Conservation (phyloP, 805 yeast genomes). For the Saturnispora zaruensis region DNA sequence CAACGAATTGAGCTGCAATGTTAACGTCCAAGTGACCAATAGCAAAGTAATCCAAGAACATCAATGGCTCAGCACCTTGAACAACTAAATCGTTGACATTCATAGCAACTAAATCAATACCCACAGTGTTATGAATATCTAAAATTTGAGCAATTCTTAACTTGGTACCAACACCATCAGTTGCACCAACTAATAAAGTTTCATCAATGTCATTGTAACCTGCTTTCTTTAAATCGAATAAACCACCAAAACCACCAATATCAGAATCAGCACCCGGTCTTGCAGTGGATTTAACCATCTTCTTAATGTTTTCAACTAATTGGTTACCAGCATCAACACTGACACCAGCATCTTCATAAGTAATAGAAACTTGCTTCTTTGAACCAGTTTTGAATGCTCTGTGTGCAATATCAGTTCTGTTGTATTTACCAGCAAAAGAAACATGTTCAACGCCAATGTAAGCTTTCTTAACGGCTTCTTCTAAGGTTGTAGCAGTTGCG, state of each 20-base stretch:
- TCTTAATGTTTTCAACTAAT: constrained; percentile 84
- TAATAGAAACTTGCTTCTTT: constrained; percentile 38
- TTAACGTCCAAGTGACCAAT: constrained; percentile 82
- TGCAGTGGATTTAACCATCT: constrained; percentile 82
- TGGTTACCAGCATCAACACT: constrained; percentile 93
- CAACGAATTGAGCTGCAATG: constrained; percentile 80
- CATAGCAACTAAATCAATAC: constrained; percentile 98
- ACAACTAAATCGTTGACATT: constrained; percentile 96
- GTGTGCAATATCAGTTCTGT: constrained; percentile 91
- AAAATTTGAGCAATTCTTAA: constrained; percentile 87
- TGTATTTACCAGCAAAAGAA: constrained; percentile 64
- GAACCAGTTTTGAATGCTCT: constrained; percentile 68
- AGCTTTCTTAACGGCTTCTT: constrained; percentile 77
- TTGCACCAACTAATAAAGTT: constrained; percentile 88
- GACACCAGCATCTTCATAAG: constrained; percentile 95
- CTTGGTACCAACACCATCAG: constrained; percentile 99
- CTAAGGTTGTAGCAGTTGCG: constrained; percentile 67
- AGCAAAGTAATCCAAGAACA: constrained; percentile 94
- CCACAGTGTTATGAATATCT: constrained; percentile 91
- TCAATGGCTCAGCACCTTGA: constrained; percentile 97
- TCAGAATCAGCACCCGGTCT: constrained; percentile 97
- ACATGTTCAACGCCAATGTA: constrained; percentile 78
- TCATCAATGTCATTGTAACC: constrained; percentile 70
- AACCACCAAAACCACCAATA: constrained; percentile 98
- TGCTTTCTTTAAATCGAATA: constrained; percentile 81